phyloP scores from a whole-genome alignment of 2,329 filamentous ascomycete genomes.

The Neofusicoccum kwambonambiense region DNA sequence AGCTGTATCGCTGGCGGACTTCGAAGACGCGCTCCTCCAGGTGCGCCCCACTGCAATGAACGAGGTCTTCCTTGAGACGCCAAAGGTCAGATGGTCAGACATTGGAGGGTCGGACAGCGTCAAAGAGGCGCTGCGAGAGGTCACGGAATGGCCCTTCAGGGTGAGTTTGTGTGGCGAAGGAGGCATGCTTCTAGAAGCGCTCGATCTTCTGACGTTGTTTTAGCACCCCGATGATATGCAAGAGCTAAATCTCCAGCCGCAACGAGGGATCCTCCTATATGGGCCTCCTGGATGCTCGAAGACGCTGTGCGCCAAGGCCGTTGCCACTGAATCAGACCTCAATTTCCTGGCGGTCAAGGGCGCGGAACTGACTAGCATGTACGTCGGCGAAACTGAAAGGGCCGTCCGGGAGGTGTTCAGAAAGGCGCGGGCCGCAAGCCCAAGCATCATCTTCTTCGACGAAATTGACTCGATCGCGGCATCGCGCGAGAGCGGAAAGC shows the following conservation, averaged over 20 bases:
- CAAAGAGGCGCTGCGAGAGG: slow-evolving; percentile 60
- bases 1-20: slow-evolving; percentile 46
- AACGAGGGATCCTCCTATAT: slow-evolving; percentile 84
- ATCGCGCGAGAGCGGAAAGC: slow-evolving; percentile 53
- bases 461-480: slow-evolving; percentile 86
- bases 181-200: slow-evolving; percentile 17
- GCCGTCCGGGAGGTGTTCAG: slow-evolving; percentile 81
- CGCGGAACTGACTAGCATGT: slow-evolving; percentile 92
- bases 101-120: slow-evolving; percentile 81
- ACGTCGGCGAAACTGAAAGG: slow-evolving; percentile 91
- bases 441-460: slow-evolving; percentile 95
- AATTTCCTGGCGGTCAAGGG: slow-evolving; percentile 96
- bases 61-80: slow-evolving; percentile 84
- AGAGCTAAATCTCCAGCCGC: slow-evolving; percentile 56
- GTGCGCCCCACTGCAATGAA: slow-evolving; percentile 84
- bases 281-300: slow-evolving; percentile 94
- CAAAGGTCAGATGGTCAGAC: slow-evolving; percentile 80
- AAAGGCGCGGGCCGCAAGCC: slow-evolving; percentile 79
- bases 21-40: slow-evolving; percentile 63
- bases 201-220: slow-evolving; percentile 4
- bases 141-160: slow-evolving; percentile 59
- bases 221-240: slow-evolving; percentile 53
- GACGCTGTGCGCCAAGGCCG: slow-evolving; percentile 85
- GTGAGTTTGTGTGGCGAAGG: slow-evolving; percentile 34
- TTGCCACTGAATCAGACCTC: slow-evolving; percentile 84